Base-by-base conservation (phyloP, 2,329 filamentous ascomycete genomes). In the Exophiala aquamarina region DNA sequence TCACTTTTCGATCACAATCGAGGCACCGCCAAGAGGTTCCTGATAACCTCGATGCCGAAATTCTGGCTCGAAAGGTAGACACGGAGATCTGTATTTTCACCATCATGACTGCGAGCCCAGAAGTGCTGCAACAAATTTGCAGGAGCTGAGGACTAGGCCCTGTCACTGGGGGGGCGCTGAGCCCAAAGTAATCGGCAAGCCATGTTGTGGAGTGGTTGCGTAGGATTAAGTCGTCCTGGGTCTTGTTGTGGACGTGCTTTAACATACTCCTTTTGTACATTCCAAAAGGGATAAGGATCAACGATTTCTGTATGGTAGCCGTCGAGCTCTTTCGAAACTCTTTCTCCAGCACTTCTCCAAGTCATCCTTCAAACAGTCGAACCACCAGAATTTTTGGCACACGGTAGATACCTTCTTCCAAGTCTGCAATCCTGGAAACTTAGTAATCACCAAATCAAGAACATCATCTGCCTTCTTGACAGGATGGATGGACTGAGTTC, bases 301-400 rank as follows among this genome's bases (percentile, higher is more conserved):
- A 26, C 23, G 6, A 6, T 26, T 26, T 26, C 11, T 26, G 6
- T 26, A 6, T 26, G 23, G 23, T 6, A 26, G 6, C 6, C 23
- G 23, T 26, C 11, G 23, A 11, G 23, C 11, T 11, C 23, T 26
- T 11, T 26, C 11, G 6, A 11, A 6, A 26, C 23, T 26, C 23
- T 26, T 26, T 11, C 11, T 29, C 47, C 44, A 54, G 33, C 40
- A 50, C 10, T 38, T 17, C 20, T 50, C 40, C 47, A 47, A 47
- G 15, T 54, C 47, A 3, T 32, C 17, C n/a, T 48, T 31, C 15
- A 50, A 48, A 10, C 51, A 41, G 7, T 47, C 47, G 26, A 48
- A 50, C 51, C 51, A 54, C 47, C 47, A 54, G 19, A 54, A 54
- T 29, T 50, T 54, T 31, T 47, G 47, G 43, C 47, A 48, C 14